Evolutionary conservation across 2,329 filamentous ascomycete species (phyloP).

Genomic region (Zasmidium citrigriseum): DNA sequence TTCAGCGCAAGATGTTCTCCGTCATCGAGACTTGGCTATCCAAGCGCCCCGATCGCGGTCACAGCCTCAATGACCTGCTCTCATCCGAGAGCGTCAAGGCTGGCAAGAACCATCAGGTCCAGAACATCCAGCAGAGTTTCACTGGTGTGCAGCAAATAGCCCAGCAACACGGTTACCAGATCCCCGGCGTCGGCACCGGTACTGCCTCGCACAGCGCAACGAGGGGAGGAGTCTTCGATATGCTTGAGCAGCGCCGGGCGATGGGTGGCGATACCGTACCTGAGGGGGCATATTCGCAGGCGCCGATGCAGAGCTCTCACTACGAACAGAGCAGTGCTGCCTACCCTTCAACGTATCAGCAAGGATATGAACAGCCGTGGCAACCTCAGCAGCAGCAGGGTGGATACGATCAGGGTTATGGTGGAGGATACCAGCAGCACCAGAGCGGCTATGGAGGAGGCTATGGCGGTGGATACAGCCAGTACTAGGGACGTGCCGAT

Average conservation of each 20-base stretch:
- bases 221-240: conserved; percentile 32
- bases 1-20: conserved; percentile 85
- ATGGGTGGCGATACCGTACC: conserved; percentile 8
- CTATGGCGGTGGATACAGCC: conserved; percentile 20
- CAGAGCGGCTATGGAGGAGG: conserved; percentile 24
- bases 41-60: conserved; percentile 64
- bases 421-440: conserved; percentile 19
- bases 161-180: conserved; percentile 17
- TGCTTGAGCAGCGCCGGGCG: conserved; percentile 21
- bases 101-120: conserved; percentile 71
- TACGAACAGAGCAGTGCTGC: conserved; percentile 31
- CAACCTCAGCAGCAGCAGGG: conserved; percentile 24
- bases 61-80: conserved; percentile 72
- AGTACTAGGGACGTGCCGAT: too few species aligned
- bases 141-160: conserved; percentile 26
- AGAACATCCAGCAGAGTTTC: conserved; percentile 28
- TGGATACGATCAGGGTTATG: conserved; percentile 24
- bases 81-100: conserved; percentile 79
- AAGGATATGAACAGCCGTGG: conserved; percentile 37
- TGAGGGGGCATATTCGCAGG: conserved; percentile 24
- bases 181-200: conserved; percentile 19
- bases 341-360: conserved; percentile 37
- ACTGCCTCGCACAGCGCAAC: conserved; percentile 28
- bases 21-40: conserved; percentile 82
- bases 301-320: conserved; percentile 27